These are phyloP conservation scores for Colletotrichum plurivorum DNA, from an alignment of 2,329 filamentous ascomycete species.

Conservation along the genomic window DNA sequence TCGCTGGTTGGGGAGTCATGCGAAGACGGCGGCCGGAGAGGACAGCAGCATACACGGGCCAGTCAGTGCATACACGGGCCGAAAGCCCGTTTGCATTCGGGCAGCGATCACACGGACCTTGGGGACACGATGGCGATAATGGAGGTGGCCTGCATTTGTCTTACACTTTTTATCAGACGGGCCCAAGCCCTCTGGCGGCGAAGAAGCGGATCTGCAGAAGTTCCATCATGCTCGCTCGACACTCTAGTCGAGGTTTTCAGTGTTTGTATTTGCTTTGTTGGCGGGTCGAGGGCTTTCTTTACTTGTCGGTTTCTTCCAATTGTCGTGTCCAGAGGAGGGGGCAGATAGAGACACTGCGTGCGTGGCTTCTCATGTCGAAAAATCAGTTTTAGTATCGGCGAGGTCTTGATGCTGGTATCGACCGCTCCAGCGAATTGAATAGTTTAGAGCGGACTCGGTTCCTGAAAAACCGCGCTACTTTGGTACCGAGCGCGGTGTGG, in stretches of 20 bases:
- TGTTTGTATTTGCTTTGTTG: conserved; percentile 38
- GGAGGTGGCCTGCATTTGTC: conserved; percentile 29
- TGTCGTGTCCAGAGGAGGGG: conserved; percentile 24
- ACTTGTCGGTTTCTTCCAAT: conserved; percentile 33
- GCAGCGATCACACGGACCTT: conserved; percentile 35
- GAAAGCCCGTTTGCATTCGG: conserved; percentile 30
- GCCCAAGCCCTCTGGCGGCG: conserved; percentile 23
- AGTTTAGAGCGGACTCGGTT: conserved; percentile 25
- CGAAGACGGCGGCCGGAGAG: conserved; percentile 22
- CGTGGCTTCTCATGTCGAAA: conserved; percentile 28
- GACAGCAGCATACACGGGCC: conserved; percentile 17
- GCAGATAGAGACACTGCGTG: conserved; percentile 22
- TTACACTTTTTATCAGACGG: conserved; percentile 32
- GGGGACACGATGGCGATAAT: conserved; percentile 35
- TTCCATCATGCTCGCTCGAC: conserved; percentile 13
- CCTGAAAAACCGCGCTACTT: neutral
- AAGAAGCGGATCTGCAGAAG: conserved; percentile 22
- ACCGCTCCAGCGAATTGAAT: conserved; percentile 40
- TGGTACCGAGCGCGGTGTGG: neutral
- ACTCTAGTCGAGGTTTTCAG: conserved; percentile 21
- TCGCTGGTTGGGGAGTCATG: conserved; percentile 16
- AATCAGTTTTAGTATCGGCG: conserved; percentile 35
- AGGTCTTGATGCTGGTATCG: conserved; percentile 39
- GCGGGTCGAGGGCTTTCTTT: conserved; percentile 29
- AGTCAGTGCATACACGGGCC: conserved; percentile 32